Conservation (phyloP, 306 rosid species). For the Quercus rubra region DNA sequence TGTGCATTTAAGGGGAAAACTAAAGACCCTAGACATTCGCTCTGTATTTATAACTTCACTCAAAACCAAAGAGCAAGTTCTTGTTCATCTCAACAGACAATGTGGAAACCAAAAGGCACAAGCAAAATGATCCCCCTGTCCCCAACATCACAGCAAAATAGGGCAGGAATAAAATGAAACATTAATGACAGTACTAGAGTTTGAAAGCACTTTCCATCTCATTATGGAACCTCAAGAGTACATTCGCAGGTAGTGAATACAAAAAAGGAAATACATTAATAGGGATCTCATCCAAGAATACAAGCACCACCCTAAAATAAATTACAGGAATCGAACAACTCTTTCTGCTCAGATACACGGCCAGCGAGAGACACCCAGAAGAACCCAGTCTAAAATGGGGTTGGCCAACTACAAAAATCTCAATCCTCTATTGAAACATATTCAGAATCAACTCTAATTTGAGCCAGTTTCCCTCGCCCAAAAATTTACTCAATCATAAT, state of each 20-base stretch:
- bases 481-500: slow-evolving; percentile 17
- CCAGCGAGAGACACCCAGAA: slow-evolving; percentile 34
- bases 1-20: too few species aligned
- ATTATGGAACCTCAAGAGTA: slow-evolving; percentile 9
- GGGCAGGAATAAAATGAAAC: neutral
- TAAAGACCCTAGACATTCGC: too few species aligned
- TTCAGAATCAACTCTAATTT: slow-evolving; percentile 29
- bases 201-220: slow-evolving; percentile 19
- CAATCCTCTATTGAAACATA: slow-evolving; percentile 11
- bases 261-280: slow-evolving; percentile 19
- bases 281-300: slow-evolving; percentile 37
- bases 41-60: too few species aligned
- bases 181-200: neutral
- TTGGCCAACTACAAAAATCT: slow-evolving; percentile 34
- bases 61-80: too few species aligned
- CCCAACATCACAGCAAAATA: neutral
- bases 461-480: slow-evolving; percentile 23
- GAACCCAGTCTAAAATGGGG: slow-evolving; percentile 59
- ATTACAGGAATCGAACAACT: slow-evolving; percentile 40
- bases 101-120: too few species aligned
- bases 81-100: too few species aligned
- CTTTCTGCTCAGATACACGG: slow-evolving; percentile 22
- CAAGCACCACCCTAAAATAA: slow-evolving; percentile 22
- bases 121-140: neutral
- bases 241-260: slow-evolving; percentile 25